Conservation (phyloP, 1,139 yeast species). For the Hansenula anomala region DNA sequence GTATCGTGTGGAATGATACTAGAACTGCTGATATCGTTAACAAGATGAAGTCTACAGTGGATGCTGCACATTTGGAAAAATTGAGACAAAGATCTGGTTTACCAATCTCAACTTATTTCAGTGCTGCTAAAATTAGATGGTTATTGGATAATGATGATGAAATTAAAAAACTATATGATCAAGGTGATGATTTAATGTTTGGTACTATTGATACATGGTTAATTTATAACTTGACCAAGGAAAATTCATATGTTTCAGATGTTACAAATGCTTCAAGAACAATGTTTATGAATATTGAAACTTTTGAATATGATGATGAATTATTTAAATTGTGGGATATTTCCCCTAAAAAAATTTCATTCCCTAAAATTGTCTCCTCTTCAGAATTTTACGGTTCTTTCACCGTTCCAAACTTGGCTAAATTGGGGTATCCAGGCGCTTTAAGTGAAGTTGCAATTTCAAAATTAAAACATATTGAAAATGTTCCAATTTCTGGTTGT, state of each 20-base stretch:
- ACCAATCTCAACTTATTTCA: conserved; percentile 82
- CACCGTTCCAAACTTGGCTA: conserved; percentile 49
- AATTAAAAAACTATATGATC: conserved; percentile 67
- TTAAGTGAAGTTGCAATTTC: conserved; percentile 44
- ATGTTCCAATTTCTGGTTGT: conserved; percentile 82
- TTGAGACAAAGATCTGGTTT: conserved; percentile 73
- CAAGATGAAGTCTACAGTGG: conserved; percentile 52
- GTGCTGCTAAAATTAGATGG: conserved; percentile 91
- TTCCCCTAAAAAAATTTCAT: conserved; percentile 60
- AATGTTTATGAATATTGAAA: conserved; percentile 80
- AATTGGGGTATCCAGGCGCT: conserved; percentile 45
- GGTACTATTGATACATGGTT: conserved; percentile 97
- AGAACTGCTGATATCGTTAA: conserved; percentile 75
- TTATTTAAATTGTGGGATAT: conserved; percentile 75
- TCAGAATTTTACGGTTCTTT: conserved; percentile 78
- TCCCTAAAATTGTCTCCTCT: conserved; percentile 80
- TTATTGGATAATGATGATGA: conserved; percentile 71
- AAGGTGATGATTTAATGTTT: conserved; percentile 74
- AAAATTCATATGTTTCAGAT: conserved; percentile 72
- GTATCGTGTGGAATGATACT: conserved; percentile 96
- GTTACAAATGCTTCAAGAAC: conserved; percentile 92
- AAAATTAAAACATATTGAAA: conserved; percentile 33
- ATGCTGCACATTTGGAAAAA: conserved; percentile 54
- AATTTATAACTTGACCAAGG: conserved; percentile 77
- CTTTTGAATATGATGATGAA: conserved; percentile 70